phyloP scores from a whole-genome alignment of 306 rosid genomes.

The Biancaea sappan region DNA sequence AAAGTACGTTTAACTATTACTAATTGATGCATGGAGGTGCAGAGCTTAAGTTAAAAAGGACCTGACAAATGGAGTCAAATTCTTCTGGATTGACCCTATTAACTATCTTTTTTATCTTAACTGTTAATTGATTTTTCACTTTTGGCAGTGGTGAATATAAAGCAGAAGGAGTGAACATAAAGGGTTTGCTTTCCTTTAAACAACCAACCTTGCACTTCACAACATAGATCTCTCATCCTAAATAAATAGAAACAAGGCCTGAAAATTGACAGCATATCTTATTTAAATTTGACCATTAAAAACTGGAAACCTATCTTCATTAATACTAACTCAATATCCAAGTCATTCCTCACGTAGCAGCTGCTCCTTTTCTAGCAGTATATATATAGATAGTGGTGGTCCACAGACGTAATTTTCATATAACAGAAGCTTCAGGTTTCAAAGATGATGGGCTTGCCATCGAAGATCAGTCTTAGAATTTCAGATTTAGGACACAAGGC shows the following conservation, averaged over 20 bases:
- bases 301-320: background rate
- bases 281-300: constrained; percentile 13
- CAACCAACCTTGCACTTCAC: background rate
- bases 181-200: background rate
- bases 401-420: background rate
- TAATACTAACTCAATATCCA: background rate
- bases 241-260: constrained; percentile 23
- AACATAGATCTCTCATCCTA: background rate
- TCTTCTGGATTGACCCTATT: background rate
- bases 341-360: background rate
- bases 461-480: background rate
- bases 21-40: background rate
- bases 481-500: background rate
- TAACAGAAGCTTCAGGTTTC: background rate
- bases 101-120: background rate
- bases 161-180: background rate
- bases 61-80: background rate
- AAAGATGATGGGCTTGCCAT: background rate
- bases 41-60: background rate
- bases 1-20: too few relatives aligned
- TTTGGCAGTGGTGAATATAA: background rate
- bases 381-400: background rate
- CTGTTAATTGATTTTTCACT: background rate
- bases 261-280: constrained; percentile 33
- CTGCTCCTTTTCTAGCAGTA: background rate